Conservation (phyloP, 1,284 basidiomycete genomes). For the Apiotrichum mycotoxinovorans region DNA sequence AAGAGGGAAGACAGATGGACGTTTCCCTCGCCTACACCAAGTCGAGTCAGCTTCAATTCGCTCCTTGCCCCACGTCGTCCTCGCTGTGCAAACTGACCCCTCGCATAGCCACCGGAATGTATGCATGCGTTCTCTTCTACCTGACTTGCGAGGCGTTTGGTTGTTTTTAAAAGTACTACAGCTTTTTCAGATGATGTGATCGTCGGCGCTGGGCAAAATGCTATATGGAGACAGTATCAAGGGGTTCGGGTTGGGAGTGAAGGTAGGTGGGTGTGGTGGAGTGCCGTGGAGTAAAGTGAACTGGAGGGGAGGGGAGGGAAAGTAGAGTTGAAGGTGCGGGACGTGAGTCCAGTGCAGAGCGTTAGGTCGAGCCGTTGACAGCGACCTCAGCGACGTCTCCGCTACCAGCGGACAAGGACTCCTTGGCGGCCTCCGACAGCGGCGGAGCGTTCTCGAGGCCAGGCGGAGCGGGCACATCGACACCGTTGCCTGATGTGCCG, state of each 20-base stretch:
- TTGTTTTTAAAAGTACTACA: conserved; percentile 3
- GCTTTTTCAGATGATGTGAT: conserved; percentile 2
- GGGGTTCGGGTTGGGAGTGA: background rate
- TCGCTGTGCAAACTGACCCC: too few relatives aligned
- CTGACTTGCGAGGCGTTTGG: background rate
- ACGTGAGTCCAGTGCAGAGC: background rate
- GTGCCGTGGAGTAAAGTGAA: too few relatives aligned
- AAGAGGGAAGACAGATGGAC: background rate
- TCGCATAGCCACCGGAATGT: background rate
- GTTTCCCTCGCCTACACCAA: too few relatives aligned
- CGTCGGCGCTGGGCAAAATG: conserved; percentile 1
- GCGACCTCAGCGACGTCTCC: conserved; percentile 30
- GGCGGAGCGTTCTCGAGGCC: conserved; percentile 37
- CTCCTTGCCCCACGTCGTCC: too few relatives aligned
- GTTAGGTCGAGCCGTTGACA: conserved; percentile 7
- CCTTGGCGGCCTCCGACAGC: conserved; percentile 33
- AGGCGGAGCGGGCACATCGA: conserved; percentile 35
- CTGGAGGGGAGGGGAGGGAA: background rate
- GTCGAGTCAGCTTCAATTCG: too few relatives aligned
- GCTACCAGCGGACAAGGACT: conserved; percentile 40
- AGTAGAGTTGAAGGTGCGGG: background rate
- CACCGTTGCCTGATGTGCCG: background rate
- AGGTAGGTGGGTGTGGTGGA: background rate
- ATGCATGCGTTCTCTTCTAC: background rate
- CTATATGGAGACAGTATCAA: conserved; percentile 7